phyloP scores from a whole-genome alignment of 352 stramenopile genomes.

The Phytophthora lateralis region DNA sequence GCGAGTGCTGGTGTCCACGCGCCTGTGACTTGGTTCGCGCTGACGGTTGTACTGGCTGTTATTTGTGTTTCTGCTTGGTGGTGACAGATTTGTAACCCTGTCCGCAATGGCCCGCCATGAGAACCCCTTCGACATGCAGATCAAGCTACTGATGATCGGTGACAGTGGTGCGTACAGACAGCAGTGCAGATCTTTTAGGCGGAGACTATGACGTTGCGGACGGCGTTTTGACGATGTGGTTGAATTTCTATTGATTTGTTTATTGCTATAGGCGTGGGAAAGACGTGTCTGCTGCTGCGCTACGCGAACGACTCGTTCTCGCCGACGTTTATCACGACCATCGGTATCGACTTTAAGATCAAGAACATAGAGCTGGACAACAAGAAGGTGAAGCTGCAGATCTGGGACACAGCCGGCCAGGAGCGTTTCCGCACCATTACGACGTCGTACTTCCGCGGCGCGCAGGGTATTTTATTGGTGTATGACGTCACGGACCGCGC shows the following conservation, averaged over 20 bases:
- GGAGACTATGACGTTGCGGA: neutral
- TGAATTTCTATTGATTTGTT: neutral
- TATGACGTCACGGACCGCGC: constrained; percentile 98
- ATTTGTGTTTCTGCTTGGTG: constrained; percentile 20
- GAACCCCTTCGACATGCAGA: constrained; percentile 97
- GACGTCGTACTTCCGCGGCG: constrained; percentile 98
- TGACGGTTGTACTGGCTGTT: constrained; percentile 5
- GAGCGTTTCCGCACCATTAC: constrained; percentile 99
- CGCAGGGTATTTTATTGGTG: constrained; percentile 98
- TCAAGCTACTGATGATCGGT: constrained; percentile 98
- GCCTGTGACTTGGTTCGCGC: neutral
- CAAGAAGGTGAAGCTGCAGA: constrained; percentile 98
- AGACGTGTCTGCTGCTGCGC: constrained; percentile 88
- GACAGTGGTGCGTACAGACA: constrained; percentile 88
- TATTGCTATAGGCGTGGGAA: constrained; percentile 72
- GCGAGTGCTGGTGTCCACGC: neutral
- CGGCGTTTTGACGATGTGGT: neutral
- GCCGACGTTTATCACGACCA: constrained; percentile 91
- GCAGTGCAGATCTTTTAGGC: neutral
- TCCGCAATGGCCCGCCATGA: constrained; percentile 87
- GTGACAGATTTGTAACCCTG: constrained; percentile 23
- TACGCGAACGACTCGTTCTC: constrained; percentile 93
- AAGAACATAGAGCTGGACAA: constrained; percentile 94
- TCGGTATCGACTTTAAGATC: constrained; percentile 93
- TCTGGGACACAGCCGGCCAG: constrained; percentile 99